A percentile compares a stretch with the other conserved stretches of the same genome.
These are phyloP conservation scores for Fusarium sp. DNA, from an alignment of 2,329 filamentous ascomycete genomes.

Conservation along the genomic window DNA sequence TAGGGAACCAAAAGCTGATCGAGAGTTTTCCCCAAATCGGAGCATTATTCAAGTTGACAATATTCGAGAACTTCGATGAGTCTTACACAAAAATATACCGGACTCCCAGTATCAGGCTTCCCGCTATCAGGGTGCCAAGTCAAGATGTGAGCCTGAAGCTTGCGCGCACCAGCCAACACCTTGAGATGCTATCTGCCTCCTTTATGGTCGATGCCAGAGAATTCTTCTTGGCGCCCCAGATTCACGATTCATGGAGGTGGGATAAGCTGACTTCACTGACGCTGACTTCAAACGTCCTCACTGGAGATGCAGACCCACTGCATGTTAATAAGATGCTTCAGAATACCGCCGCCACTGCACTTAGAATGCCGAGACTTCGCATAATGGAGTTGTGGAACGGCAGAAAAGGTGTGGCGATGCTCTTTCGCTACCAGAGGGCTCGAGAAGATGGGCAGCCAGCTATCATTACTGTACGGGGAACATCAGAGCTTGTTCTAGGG, in stretches of 20 bases:
- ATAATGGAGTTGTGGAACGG: conserved; percentile 50
- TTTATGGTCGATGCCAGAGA: conserved; percentile 46
- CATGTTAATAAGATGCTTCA: conserved; percentile 41
- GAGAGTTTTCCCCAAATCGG: conserved; percentile 34
- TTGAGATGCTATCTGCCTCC: conserved; percentile 44
- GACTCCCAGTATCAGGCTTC: not conserved
- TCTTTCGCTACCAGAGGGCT: conserved; percentile 38
- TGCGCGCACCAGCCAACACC: conserved; percentile 43
- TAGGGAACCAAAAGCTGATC: conserved; percentile 41
- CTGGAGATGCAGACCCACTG: conserved; percentile 18
- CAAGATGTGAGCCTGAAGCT: conserved; percentile 40
- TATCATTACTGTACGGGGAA: conserved; percentile 41
- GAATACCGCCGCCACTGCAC: conserved; percentile 36
- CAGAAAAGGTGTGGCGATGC: conserved; percentile 36
- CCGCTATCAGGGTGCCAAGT: conserved; percentile 34
- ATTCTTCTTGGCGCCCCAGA: conserved; percentile 40
- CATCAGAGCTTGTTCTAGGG: conserved; percentile 19
- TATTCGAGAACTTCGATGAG: conserved; percentile 51
- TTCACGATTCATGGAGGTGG: conserved; percentile 42
- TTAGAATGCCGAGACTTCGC: conserved; percentile 44
- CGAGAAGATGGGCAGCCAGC: conserved; percentile 22
- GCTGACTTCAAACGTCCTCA: conserved; percentile 45
- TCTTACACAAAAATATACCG: conserved; percentile 22
- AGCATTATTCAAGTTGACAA: conserved; percentile 41
- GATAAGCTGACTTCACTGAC: conserved; percentile 44